These are phyloP conservation scores for Cladorrhinum sp. DNA, from an alignment of 2,329 filamentous ascomycete genomes.

Conservation along the genomic window DNA sequence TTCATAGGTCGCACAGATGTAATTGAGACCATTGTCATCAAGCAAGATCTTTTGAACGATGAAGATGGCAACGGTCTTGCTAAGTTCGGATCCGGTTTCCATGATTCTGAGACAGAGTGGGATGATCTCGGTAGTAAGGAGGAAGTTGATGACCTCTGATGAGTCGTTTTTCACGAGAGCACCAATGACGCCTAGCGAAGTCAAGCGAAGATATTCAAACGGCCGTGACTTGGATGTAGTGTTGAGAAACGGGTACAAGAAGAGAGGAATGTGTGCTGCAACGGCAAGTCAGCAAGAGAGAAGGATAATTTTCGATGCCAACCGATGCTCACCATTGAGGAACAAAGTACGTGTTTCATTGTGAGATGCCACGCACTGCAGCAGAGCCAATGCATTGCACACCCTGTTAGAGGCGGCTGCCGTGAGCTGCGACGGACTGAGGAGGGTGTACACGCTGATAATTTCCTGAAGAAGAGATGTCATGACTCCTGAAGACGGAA, in stretches of 20 bases:
- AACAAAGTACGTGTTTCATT: slow-evolving; percentile 94
- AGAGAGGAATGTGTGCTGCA: slow-evolving; percentile 91
- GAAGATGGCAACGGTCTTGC: slow-evolving; percentile 98
- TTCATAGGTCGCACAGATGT: slow-evolving; percentile 98
- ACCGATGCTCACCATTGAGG: slow-evolving; percentile 67
- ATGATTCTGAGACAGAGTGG: slow-evolving; percentile 96
- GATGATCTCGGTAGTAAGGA: slow-evolving; percentile 97
- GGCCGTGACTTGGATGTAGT: slow-evolving; percentile 97
- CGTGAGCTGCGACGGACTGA: slow-evolving; percentile 95
- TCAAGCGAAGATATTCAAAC: slow-evolving; percentile 95
- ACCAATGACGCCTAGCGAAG: slow-evolving; percentile 92
- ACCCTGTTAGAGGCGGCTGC: slow-evolving; percentile 96
- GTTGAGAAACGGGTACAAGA: slow-evolving; percentile 97
- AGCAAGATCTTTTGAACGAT: slow-evolving; percentile 98
- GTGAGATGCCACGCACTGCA: slow-evolving; percentile 96
- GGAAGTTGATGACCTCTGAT: slow-evolving; percentile 97
- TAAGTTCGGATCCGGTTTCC: slow-evolving; percentile 97
- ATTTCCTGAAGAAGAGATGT: slow-evolving; percentile 96
- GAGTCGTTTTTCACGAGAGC: slow-evolving; percentile 98
- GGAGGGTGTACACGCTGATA: slow-evolving; percentile 94
- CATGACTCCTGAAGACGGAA: slow-evolving; percentile 73
- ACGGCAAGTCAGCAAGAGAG: slow-evolving; percentile 13
- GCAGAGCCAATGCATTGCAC: slow-evolving; percentile 90
- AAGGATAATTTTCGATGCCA: not conserved
- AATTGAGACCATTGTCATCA: slow-evolving; percentile 93